Percentiles rank a stretch among this genome's conserved stretches.
These are phyloP conservation scores for Gymnopus androsaceus DNA, from an alignment of 1,284 basidiomycete species.

Conservation along the genomic window DNA sequence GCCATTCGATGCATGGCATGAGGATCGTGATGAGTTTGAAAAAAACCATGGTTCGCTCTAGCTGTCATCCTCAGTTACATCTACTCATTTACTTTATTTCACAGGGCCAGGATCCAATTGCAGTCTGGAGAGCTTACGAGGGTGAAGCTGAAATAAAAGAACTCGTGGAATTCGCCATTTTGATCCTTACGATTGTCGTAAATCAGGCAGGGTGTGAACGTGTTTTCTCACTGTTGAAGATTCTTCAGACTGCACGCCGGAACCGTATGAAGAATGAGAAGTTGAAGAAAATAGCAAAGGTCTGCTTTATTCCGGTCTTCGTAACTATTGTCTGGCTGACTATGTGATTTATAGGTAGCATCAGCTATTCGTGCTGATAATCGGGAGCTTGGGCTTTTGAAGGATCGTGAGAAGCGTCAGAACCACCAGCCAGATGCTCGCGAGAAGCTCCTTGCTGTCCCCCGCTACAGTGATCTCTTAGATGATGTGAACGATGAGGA, in stretches of 20 bases:
- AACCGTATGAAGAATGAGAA: slow-evolving; percentile 4
- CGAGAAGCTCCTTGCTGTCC: slow-evolving; percentile 8
- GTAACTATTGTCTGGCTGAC: not conserved
- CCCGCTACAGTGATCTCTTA: slow-evolving; percentile 9
- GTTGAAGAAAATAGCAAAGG: slow-evolving; percentile 3
- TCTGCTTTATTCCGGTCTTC: not conserved
- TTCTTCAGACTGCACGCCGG: not conserved
- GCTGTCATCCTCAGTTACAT: not conserved
- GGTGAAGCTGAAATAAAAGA: not conserved
- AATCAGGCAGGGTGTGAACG: slow-evolving; percentile 12
- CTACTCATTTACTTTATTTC: not conserved
- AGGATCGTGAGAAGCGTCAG: not conserved
- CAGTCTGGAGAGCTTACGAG: not conserved
- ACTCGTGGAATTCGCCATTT: slow-evolving; percentile 4
- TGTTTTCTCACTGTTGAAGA: not conserved
- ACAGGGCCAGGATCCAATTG: not conserved
- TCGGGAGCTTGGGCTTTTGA: not conserved
- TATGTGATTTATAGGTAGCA: not conserved
- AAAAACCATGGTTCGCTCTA: not conserved
- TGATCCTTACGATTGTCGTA: slow-evolving; percentile 2
- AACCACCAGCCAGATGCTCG: slow-evolving; percentile 1
- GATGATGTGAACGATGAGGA: slow-evolving; percentile 8
- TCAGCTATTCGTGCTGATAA: not conserved
- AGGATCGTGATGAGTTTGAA: not conserved
- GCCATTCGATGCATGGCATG: slow-evolving; percentile 23